Percentiles rank a stretch among this genome's conserved stretches.
These are phyloP conservation scores for Arctium lappa DNA, from an alignment of 129 eudicot species.

Conservation along the genomic window DNA sequence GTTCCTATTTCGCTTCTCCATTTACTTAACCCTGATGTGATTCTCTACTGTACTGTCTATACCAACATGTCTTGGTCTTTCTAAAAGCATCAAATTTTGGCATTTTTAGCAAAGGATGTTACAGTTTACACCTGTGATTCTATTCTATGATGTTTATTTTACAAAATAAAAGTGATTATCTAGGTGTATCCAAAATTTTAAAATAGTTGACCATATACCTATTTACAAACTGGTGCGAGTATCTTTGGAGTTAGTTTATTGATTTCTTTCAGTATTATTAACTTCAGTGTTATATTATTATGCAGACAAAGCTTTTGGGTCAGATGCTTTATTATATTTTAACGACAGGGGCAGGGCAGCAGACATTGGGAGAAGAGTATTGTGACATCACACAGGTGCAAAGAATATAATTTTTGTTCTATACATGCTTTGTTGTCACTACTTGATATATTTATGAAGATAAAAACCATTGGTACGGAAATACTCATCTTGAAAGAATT, in stretches of 20 bases:
- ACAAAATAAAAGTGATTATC: not conserved
- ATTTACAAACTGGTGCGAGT: not conserved
- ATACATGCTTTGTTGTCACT: not conserved
- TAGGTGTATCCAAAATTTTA: not conserved
- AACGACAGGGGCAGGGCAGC: conserved; percentile 97
- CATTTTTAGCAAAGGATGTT: conserved; percentile 3
- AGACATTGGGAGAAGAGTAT: conserved; percentile 95
- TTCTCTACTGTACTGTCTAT: not conserved
- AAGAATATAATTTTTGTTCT: not conserved
- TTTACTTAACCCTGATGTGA: not conserved
- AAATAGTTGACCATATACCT: not conserved
- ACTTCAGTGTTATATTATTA: not conserved
- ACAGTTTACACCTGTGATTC: not conserved
- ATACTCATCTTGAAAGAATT: not conserved
- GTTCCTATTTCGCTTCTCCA: not conserved
- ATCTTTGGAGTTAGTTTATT: not conserved
- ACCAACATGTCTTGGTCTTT: not conserved
- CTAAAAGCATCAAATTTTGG: not conserved
- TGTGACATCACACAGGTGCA: conserved; percentile 94
- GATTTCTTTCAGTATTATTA: not conserved
- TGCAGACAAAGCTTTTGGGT: conserved; percentile 89
- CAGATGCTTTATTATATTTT: conserved; percentile 92
- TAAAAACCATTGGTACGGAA: not conserved
- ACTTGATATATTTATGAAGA: conserved; percentile 11
- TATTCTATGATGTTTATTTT: not conserved